Conservation (phyloP, 2,329 filamentous ascomycete genomes). For the Diplodia mutila region DNA sequence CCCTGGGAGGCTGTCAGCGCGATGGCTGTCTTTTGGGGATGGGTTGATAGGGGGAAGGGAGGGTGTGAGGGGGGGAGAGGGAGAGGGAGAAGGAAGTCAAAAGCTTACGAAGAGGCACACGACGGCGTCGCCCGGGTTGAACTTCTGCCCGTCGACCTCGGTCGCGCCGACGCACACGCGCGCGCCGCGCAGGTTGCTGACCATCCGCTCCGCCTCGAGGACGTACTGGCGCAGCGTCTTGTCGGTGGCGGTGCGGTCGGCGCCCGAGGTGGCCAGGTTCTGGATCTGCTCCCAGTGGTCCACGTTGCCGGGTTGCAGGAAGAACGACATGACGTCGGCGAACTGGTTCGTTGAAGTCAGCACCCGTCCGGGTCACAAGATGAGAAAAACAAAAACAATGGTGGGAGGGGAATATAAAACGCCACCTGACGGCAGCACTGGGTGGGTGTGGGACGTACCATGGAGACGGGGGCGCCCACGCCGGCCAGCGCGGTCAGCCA, state of each 20-base stretch:
- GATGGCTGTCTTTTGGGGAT: no score
- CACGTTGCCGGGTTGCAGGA: constrained; percentile 12
- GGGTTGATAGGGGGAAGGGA: no score
- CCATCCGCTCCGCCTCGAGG: constrained; percentile 26
- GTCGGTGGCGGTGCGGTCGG: constrained; percentile 17
- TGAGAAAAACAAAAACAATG: not conserved
- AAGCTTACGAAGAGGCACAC: constrained; percentile 40
- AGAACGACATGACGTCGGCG: constrained; percentile 20
- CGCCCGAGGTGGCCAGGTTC: not conserved
- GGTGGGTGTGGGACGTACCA: no score
- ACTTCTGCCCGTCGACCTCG: constrained; percentile 43
- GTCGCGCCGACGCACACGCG: constrained; percentile 18
- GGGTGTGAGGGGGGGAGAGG: not conserved
- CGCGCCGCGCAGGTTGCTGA: constrained; percentile 22
- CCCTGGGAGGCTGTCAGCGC: no score
- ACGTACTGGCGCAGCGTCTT: constrained; percentile 25
- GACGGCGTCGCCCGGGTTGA: constrained; percentile 48
- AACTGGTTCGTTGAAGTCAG: not conserved
- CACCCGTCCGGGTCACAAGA: not conserved
- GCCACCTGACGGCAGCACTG: no score
- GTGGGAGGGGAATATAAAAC: not conserved
- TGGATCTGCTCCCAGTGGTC: constrained; percentile 23
- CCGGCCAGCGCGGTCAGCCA: constrained; percentile 25
- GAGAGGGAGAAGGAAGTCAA: rapidly evolving
- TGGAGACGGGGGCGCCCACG: constrained; percentile 16